Percentiles rank a stretch among this genome's conserved stretches.
phyloP scores from a whole-genome alignment of 495 filamentous ascomycete species.

The Aspergillus sclerotiicarbonarius region DNA sequence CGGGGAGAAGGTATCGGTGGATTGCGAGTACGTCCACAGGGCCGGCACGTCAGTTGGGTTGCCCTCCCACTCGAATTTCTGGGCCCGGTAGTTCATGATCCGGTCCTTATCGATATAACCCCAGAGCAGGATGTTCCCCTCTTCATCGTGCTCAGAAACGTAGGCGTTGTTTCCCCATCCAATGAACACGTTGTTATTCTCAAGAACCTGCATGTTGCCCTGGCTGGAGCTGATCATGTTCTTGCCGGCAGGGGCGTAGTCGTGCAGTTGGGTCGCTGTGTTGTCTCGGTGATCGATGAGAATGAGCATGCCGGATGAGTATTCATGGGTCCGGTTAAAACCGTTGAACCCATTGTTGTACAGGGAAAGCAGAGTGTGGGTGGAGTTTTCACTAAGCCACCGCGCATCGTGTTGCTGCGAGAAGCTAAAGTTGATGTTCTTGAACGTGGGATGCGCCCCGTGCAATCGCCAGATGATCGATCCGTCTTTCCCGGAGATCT shows the following conservation, averaged over 20 bases:
- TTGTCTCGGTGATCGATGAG: conserved; percentile 51
- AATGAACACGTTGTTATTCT: conserved; percentile 54
- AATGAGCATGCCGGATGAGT: conserved; percentile 58
- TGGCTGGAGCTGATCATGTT: conserved; percentile 57
- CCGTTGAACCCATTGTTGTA: conserved; percentile 57
- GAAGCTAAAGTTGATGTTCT: conserved; percentile 53
- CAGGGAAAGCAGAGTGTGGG: conserved; percentile 50
- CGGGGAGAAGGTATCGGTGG: conserved; percentile 25
- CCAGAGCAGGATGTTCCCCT: conserved; percentile 55
- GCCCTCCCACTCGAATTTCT: conserved; percentile 46
- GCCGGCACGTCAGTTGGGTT: conserved; percentile 44
- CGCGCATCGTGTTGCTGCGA: conserved; percentile 64
- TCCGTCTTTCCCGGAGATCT: conserved; percentile 58
- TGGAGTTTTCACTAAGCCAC: conserved; percentile 50
- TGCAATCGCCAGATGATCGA: conserved; percentile 57
- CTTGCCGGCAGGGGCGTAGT: conserved; percentile 39
- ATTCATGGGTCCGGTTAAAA: conserved; percentile 44
- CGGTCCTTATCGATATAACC: conserved; percentile 33
- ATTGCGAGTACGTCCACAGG: conserved; percentile 42
- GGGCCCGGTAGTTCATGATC: conserved; percentile 47
- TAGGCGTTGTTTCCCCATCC: conserved; percentile 61
- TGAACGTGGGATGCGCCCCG: conserved; percentile 48
- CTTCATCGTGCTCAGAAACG: conserved; percentile 54
- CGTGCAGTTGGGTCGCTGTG: conserved; percentile 46
- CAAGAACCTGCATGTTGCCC: conserved; percentile 58